phyloP scores from a whole-genome alignment of 352 stramenopile species.

The Phytophthora hybrid region DNA sequence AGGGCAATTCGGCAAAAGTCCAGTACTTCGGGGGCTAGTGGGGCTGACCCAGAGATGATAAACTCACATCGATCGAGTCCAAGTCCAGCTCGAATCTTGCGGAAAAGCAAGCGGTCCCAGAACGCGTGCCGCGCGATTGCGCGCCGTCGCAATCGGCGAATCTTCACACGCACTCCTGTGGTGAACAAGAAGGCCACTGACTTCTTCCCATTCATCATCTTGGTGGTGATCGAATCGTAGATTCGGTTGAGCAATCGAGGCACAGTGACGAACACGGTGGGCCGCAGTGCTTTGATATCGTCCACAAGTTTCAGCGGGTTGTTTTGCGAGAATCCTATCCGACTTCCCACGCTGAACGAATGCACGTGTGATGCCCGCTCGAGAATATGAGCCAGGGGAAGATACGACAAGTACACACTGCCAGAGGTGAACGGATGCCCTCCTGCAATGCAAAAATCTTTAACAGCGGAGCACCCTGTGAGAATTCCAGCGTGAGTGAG shows the following conservation, averaged over 20 bases:
- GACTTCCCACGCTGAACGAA: constrained; percentile 77
- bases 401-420: constrained; percentile 95
- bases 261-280: constrained; percentile 94
- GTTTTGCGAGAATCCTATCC: constrained; percentile 94
- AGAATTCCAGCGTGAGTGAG: constrained; percentile 91
- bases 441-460: constrained; percentile 43
- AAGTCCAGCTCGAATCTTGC: constrained; percentile 92
- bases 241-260: constrained; percentile 97
- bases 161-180: constrained; percentile 69
- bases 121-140: constrained; percentile 68
- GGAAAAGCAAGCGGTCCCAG: constrained; percentile 96
- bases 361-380: constrained; percentile 80
- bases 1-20: constrained; percentile 95
- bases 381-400: constrained; percentile 97
- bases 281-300: constrained; percentile 91
- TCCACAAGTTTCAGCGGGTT: constrained; percentile 92
- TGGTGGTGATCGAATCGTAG: constrained; percentile 93
- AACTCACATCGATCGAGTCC: constrained; percentile 86
- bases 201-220: constrained; percentile 61
- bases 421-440: constrained; percentile 43
- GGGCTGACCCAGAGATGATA: constrained; percentile 96
- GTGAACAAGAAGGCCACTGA: constrained; percentile 89
- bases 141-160: constrained; percentile 68
- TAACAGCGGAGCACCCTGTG: constrained; percentile 35
- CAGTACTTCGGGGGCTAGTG: constrained; percentile 93